A percentile compares a stretch with the other conserved stretches of the same genome.
Conservation (phyloP, 192 early-diverging fungal species). For the Piromyces sp. region DNA sequence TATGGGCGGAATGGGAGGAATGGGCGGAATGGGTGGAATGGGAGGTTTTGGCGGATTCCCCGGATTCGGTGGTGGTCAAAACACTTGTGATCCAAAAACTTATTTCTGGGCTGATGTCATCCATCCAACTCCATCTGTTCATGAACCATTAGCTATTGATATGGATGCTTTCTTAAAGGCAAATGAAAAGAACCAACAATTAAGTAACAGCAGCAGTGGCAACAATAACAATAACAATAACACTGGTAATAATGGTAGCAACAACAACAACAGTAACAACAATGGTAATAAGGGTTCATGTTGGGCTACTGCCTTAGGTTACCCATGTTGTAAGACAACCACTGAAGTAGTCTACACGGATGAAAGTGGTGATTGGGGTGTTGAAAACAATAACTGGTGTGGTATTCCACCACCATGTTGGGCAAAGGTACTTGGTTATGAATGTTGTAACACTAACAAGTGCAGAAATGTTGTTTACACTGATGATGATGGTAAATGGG, state of each 20-base stretch:
- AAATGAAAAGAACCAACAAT: neutral
- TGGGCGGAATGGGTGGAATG: too few species aligned
- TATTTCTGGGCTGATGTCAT: neutral
- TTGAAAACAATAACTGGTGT: neutral
- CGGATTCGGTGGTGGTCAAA: neutral
- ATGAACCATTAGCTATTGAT: neutral
- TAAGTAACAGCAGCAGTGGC: neutral
- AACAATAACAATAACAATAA: neutral
- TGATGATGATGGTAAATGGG: neutral
- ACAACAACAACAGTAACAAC: neutral
- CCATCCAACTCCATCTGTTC: neutral
- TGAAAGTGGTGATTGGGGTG: neutral
- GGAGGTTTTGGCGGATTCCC: too few species aligned
- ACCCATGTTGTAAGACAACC: neutral
- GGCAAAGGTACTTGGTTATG: neutral
- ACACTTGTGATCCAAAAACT: neutral
- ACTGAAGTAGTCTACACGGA: neutral
- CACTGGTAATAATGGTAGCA: neutral
- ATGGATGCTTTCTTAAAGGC: neutral
- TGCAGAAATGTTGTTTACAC: neutral
- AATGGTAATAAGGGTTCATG: neutral
- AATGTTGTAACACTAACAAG: neutral
- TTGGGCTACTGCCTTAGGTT: neutral
- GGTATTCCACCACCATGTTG: neutral
- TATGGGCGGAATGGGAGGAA: too few species aligned